Base-by-base conservation (phyloP, 257 asterid species). In the Orobanche coerulescens region DNA sequence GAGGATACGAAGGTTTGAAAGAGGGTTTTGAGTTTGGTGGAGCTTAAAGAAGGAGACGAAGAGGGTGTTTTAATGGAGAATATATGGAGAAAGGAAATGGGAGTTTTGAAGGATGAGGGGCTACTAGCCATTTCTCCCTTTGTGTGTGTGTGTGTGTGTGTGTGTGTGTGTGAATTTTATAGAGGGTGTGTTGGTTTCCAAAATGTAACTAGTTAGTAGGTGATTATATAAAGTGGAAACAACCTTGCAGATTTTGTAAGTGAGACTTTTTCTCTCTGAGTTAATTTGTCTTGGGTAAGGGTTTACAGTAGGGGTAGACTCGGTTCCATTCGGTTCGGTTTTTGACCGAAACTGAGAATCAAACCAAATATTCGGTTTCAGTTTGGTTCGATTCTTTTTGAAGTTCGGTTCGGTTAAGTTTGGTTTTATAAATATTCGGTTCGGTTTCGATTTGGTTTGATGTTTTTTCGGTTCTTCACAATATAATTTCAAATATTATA, bases 151-250 rank as follows among this genome's bases (percentile, higher is more conserved):
- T 62, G 28, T 40, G 54, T 58, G 75, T 58, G 77, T 53, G 70
- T 20, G 18, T 13, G 7, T 50, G 10, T 23, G 51, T 53, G 64
- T 52, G 49, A 66, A 12, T 14, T 63, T 61, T 83, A 85, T 83
- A 84, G 75, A 76, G 82, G 82, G 48, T 80, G 53, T 66, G 34
- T 76, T 76, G 78, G 65, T 65, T 76, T 71, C 90, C 84, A 83
- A 66, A 75, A 20, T 75, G 71, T 75, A 77, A 71, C 77, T 61
- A 50, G 67, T 58, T 71, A 82, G 76, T 75, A 71, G 88, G 81
- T 73, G 81, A 78, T 64, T 81, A 48, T 78, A 80, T 81, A 64
- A 78, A 81, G 90, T 71, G 74, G 73, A 71, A 80, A 83, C 86
- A 54, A 73, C 93, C 76, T 81, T 74, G 78, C 78, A 64, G 28